Evolutionary conservation across 2,329 filamentous ascomycete species (phyloP).

Genomic region (Calonectria hawksworthii): DNA sequence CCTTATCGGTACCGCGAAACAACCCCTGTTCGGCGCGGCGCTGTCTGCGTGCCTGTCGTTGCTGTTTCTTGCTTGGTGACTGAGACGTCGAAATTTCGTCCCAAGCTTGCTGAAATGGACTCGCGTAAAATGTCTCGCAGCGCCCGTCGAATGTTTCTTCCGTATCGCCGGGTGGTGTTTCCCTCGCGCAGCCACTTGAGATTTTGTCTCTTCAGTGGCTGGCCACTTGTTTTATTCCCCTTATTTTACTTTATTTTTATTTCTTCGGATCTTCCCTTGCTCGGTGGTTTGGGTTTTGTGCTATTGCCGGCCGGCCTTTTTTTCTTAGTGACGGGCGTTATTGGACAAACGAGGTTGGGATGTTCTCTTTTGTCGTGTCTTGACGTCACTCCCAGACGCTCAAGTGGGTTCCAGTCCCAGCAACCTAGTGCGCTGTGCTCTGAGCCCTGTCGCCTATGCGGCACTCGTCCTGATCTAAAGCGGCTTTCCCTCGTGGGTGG

Average conservation of each 20-base stretch:
- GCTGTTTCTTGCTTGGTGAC: slow-evolving; percentile 1
- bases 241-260: not conserved
- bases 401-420: not conserved
- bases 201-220: slow-evolving; percentile 9
- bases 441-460: slow-evolving; percentile 1
- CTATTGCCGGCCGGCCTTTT: not conserved
- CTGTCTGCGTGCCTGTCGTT: slow-evolving; percentile 28
- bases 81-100: slow-evolving; percentile 23
- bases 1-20: slow-evolving; percentile 41
- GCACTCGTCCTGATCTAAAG: slow-evolving; percentile 10
- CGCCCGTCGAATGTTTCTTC: slow-evolving; percentile 12
- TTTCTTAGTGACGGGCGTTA: slow-evolving; percentile 10
- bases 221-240: not conserved
- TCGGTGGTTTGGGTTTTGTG: not conserved
- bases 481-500: slow-evolving; percentile 17
- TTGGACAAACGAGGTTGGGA: slow-evolving; percentile 9
- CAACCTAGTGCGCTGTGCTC: slow-evolving; percentile 5
- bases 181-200: not conserved
- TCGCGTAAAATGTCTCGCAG: slow-evolving; percentile 9
- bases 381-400: slow-evolving; percentile 14
- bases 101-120: slow-evolving; percentile 1
- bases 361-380: slow-evolving; percentile 2
- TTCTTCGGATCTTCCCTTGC: not conserved
- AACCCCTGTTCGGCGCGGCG: slow-evolving; percentile 26
- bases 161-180: slow-evolving; percentile 3